phyloP scores from a whole-genome alignment of 306 rosid genomes.

The Pterocarpus macrocarpus region DNA sequence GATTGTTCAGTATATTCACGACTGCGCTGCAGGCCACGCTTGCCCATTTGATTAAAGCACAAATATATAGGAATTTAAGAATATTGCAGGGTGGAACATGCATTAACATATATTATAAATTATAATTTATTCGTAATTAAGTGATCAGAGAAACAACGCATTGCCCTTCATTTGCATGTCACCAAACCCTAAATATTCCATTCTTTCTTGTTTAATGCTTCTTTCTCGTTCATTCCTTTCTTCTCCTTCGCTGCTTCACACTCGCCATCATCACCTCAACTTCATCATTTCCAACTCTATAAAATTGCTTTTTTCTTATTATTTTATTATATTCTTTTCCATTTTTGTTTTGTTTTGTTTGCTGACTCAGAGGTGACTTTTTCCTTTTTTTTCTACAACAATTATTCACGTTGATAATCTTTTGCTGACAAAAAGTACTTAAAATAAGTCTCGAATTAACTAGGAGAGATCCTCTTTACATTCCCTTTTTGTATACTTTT shows the following conservation, averaged over 20 bases:
- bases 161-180: conserved; percentile 63
- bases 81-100: conserved; percentile 20
- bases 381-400: conserved; percentile 36
- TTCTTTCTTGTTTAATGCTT: conserved; percentile 34
- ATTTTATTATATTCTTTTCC: background rate
- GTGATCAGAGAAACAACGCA: conserved; percentile 38
- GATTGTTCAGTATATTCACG: conserved; percentile 38
- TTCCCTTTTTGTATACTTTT: conserved; percentile 16
- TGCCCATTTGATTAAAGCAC: conserved; percentile 59
- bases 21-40: conserved; percentile 67
- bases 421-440: conserved; percentile 59
- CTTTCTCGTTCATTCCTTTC: conserved; percentile 3
- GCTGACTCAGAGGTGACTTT: conserved; percentile 49
- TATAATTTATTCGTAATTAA: conserved; percentile 8
- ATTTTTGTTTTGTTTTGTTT: conserved; percentile 5
- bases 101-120: background rate
- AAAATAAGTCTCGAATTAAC: conserved; percentile 61
- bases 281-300: conserved; percentile 63
- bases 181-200: conserved; percentile 79
- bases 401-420: conserved; percentile 44
- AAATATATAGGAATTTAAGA: conserved; percentile 53
- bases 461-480: conserved; percentile 36
- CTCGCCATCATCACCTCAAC: conserved; percentile 66
- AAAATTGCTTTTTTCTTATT: background rate
- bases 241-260: conserved; percentile 57